Percentiles rank a stretch among this genome's conserved stretches.
These are phyloP conservation scores for Venustampulla echinocandica DNA, from an alignment of 495 filamentous ascomycete genomes.

Conservation along the genomic window DNA sequence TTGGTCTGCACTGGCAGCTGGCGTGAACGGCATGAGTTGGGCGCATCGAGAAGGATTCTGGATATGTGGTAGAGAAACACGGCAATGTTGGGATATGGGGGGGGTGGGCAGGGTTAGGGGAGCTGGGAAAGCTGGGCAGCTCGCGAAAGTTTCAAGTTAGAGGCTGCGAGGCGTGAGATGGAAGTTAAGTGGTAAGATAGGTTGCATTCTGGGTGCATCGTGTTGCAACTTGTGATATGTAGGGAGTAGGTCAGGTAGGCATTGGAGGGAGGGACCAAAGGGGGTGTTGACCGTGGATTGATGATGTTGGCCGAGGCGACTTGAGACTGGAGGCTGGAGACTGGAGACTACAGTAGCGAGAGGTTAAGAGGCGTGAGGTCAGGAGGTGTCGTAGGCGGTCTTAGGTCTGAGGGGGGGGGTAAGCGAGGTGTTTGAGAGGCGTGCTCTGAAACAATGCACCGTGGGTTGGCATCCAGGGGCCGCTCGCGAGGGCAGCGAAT, in stretches of 20 bases:
- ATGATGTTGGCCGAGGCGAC: no score
- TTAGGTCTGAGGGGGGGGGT: background rate
- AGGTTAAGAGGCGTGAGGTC: background rate
- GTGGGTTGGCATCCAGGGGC: background rate
- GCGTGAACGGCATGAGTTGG: background rate
- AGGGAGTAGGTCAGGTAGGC: no score
- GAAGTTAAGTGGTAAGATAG: no score
- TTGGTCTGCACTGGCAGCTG: background rate
- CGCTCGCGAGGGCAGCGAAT: no score
- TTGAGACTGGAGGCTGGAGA: no score
- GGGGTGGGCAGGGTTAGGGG: background rate
- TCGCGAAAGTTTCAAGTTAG: slow-evolving; percentile 21
- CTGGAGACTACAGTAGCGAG: no score
- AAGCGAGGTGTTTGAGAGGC: slow-evolving; percentile 21
- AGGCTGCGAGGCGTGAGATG: slow-evolving; percentile 11
- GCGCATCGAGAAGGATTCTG: background rate
- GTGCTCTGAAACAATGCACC: slow-evolving; percentile 17
- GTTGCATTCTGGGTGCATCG: slow-evolving; percentile 16
- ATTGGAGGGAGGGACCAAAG: no score
- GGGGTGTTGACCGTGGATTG: no score
- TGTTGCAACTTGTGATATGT: no score
- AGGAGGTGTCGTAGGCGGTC: background rate
- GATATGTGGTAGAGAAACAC: no score
- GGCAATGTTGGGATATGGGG: background rate
- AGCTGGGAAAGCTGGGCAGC: background rate